Evolutionary conservation across 768 basidiomycete species (phyloP).

Genomic region (Tubosaeta brunneosetosa): DNA sequence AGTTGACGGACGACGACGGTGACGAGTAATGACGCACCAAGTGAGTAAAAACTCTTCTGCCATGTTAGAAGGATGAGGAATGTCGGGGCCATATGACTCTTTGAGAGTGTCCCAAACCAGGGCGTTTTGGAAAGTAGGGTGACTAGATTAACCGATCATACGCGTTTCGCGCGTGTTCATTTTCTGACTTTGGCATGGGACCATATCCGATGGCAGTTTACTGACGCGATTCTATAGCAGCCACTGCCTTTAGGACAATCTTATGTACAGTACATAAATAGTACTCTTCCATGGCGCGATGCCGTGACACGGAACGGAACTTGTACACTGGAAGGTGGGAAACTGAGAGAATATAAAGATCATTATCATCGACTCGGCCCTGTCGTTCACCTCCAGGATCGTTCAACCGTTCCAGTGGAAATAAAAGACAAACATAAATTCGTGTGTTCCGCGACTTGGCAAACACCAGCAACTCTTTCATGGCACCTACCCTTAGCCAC

Average conservation of each 20-base stretch:
- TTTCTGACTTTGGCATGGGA: slow-evolving; percentile 17
- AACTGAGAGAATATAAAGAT: neutral
- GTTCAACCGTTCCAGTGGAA: neutral
- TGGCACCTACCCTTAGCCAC: slow-evolving; percentile 65
- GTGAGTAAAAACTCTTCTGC: slow-evolving; percentile 1
- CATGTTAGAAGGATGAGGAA: slow-evolving; percentile 40
- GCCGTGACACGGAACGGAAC: slow-evolving; percentile 1
- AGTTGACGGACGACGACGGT: slow-evolving; percentile 81
- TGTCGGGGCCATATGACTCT: slow-evolving; percentile 88
- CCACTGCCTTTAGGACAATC: too few relatives aligned
- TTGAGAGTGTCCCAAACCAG: slow-evolving; percentile 28
- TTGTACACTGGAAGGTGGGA: neutral
- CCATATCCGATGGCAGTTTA: neutral
- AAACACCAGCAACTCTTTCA: slow-evolving; percentile 29
- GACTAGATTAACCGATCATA: slow-evolving; percentile 20
- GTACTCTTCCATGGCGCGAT: too few relatives aligned
- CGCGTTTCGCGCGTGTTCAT: slow-evolving; percentile 10
- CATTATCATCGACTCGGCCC: neutral
- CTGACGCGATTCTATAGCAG: slow-evolving; percentile 4
- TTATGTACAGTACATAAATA: too few relatives aligned
- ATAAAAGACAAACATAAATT: slow-evolving; percentile 8
- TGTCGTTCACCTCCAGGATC: neutral
- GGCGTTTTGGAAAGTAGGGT: slow-evolving; percentile 21
- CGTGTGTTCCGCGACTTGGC: neutral
- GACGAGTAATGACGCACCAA: slow-evolving; percentile 15